Conservation (phyloP, 139 green algal species). For the Nannochloris sp. region DNA sequence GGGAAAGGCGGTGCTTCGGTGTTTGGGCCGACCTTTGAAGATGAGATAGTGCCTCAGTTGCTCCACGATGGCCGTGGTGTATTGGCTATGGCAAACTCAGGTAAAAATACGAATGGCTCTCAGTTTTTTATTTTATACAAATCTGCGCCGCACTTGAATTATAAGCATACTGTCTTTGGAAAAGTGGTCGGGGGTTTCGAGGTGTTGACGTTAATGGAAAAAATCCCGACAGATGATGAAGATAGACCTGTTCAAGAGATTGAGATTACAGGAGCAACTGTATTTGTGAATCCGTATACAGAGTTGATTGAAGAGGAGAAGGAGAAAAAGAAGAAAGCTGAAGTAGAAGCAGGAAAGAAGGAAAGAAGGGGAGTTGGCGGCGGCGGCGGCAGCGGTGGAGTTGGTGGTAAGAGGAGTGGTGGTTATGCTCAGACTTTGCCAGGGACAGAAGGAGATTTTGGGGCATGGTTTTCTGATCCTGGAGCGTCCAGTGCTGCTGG, state of each 20-base stretch:
- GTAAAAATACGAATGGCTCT: slow-evolving; percentile 58
- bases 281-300: slow-evolving; percentile 93
- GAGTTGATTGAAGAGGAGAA: slow-evolving; percentile 74
- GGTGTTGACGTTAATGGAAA: slow-evolving; percentile 77
- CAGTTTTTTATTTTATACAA: slow-evolving; percentile 89
- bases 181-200: slow-evolving; percentile 80
- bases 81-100: slow-evolving; percentile 93
- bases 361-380: not conserved
- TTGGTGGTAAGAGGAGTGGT: no score
- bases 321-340: slow-evolving; percentile 23
- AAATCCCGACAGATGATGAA: slow-evolving; percentile 66
- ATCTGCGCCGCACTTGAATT: slow-evolving; percentile 82
- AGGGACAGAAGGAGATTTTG: no score
- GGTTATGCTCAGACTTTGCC: not conserved
- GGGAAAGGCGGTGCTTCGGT: slow-evolving; percentile 88
- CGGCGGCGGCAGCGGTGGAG: not conserved
- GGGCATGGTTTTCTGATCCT: not conserved
- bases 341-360: not conserved
- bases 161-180: slow-evolving; percentile 90
- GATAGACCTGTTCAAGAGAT: slow-evolving; percentile 76
- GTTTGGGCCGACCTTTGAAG: slow-evolving; percentile 71
- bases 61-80: slow-evolving; percentile 71
- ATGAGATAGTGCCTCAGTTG: slow-evolving; percentile 65
- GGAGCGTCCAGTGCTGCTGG: slow-evolving; percentile 17
- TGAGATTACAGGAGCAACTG: slow-evolving; percentile 58